Evolutionary conservation across 108 stramenopile species (phyloP).

Genomic region (Cyclotella choctawhatcheeana): DNA sequence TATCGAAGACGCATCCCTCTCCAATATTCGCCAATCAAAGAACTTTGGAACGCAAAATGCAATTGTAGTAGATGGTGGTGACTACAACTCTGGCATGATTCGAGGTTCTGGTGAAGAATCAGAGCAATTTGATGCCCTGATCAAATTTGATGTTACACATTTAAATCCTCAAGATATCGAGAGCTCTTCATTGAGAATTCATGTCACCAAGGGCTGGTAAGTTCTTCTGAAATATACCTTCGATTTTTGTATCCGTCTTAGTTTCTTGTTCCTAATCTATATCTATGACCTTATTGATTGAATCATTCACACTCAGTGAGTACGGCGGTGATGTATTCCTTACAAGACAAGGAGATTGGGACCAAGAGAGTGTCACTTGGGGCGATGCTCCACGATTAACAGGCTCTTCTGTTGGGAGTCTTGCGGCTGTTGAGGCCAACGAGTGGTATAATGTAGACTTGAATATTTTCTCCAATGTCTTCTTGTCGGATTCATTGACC

Average conservation of each 20-base stretch:
- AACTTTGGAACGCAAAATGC: slow-evolving; percentile 13
- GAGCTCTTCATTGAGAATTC: background rate
- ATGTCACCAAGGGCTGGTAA: background rate
- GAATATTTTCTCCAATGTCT: background rate
- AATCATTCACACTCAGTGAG: too few species aligned
- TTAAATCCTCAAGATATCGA: background rate
- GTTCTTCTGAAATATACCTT: too few species aligned
- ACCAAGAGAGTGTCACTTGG: slow-evolving; percentile 11
- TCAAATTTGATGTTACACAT: slow-evolving; percentile 6
- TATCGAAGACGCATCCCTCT: background rate
- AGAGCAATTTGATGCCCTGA: slow-evolving; percentile 12
- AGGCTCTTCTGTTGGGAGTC: background rate
- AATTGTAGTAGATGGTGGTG: slow-evolving; percentile 11
- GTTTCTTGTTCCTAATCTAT: too few species aligned
- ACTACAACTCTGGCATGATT: background rate
- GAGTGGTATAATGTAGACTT: slow-evolving; percentile 9
- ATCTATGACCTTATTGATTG: too few species aligned
- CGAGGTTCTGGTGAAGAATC: background rate
- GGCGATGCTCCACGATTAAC: background rate
- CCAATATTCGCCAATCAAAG: background rate
- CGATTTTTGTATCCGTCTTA: too few species aligned
- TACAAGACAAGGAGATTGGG: background rate
- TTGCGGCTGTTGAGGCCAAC: background rate
- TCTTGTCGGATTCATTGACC: background rate
- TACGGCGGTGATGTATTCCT: slow-evolving; percentile 4